phyloP scores from a whole-genome alignment of 75 land plant genomes.

The Isoetes taiwanensis region DNA sequence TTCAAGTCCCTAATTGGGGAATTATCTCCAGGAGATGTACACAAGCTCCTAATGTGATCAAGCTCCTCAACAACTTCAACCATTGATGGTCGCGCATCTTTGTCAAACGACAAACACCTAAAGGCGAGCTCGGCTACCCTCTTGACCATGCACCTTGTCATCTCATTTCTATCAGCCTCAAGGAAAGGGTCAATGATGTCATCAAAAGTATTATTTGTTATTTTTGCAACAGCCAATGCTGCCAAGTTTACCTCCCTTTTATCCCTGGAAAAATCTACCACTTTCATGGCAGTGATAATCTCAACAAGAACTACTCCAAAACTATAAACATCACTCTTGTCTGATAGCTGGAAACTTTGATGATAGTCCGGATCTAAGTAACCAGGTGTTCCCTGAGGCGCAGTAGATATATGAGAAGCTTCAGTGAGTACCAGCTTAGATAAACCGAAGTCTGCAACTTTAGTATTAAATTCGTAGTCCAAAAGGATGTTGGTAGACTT shows the following conservation, averaged over 20 bases:
- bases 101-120: conserved; percentile 51
- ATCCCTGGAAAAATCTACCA: conserved; percentile 45
- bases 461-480: conserved; percentile 45
- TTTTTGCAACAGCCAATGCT: conserved; percentile 42
- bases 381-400: conserved; percentile 90
- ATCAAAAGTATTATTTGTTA: conserved; percentile 35
- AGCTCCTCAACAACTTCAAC: conserved; percentile 53
- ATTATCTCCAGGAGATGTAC: no score
- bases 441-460: conserved; percentile 79
- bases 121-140: conserved; percentile 74
- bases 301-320: conserved; percentile 90
- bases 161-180: conserved; percentile 23
- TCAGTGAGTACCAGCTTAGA: conserved; percentile 49
- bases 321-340: conserved; percentile 86
- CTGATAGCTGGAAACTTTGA: conserved; percentile 49
- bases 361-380: conserved; percentile 85
- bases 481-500: conserved; percentile 76
- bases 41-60: no score
- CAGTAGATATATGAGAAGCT: conserved; percentile 60
- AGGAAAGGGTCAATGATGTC: conserved; percentile 48
- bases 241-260: conserved; percentile 43
- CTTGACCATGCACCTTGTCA: conserved; percentile 29
- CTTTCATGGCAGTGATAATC: conserved; percentile 69
- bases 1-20: no score
- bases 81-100: conserved; percentile 65